Percentiles rank a stretch among this genome's conserved stretches.
These are phyloP conservation scores for Begonia fuchsioides DNA, from an alignment of 306 rosid species.

Conservation along the genomic window DNA sequence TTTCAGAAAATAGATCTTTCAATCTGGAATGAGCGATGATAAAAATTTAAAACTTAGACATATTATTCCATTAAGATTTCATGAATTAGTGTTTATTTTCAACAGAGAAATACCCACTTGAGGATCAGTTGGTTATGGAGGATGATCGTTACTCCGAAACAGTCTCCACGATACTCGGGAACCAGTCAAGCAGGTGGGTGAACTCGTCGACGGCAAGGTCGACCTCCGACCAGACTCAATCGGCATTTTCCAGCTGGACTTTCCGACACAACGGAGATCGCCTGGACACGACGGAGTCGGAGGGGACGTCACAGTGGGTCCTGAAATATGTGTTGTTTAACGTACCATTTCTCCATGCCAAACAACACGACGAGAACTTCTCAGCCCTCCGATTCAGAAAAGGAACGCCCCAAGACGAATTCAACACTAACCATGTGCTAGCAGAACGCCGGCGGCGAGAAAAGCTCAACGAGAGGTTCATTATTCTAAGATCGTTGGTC, in stretches of 20 bases:
- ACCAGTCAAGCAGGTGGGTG: slow-evolving; percentile 29
- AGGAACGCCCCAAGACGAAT: slow-evolving; percentile 60
- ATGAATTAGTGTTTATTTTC: not conserved
- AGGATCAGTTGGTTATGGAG: slow-evolving; percentile 39
- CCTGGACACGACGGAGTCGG: slow-evolving; percentile 13
- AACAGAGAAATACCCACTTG: slow-evolving; percentile 7
- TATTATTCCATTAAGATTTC: not conserved
- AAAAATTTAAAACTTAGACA: too few species aligned
- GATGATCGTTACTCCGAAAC: slow-evolving; percentile 77
- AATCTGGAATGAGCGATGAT: too few species aligned
- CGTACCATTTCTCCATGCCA: slow-evolving; percentile 65
- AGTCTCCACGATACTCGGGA: slow-evolving; percentile 51
- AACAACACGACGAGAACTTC: slow-evolving; percentile 30
- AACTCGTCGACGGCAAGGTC: slow-evolving; percentile 18
- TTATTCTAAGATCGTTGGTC: slow-evolving; percentile 58
- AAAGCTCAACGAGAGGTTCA: slow-evolving; percentile 72
- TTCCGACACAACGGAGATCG: slow-evolving; percentile 5
- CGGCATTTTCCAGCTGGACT: slow-evolving; percentile 55
- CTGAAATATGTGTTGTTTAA: slow-evolving; percentile 54
- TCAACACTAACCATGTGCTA: slow-evolving; percentile 69
- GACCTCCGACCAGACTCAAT: slow-evolving; percentile 29
- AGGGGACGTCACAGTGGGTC: slow-evolving; percentile 46
- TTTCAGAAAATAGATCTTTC: too few species aligned
- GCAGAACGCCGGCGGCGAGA: slow-evolving; percentile 78
- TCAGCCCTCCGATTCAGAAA: slow-evolving; percentile 31